Conservation (phyloP, 2,329 filamentous ascomycete genomes). For the Cercospora sp. region DNA sequence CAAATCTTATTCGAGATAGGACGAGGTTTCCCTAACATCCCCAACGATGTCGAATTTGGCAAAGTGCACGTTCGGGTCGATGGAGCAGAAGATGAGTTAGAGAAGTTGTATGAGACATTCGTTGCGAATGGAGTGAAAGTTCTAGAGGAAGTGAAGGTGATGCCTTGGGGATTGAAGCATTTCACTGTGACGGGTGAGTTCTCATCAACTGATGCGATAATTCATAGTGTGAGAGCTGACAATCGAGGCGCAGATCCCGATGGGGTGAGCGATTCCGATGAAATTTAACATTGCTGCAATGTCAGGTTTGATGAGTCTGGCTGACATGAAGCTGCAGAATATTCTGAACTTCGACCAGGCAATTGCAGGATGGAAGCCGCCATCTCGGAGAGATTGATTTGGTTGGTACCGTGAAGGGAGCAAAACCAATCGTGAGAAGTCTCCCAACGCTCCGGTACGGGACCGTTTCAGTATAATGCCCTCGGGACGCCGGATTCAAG, state of each 20-base stretch:
- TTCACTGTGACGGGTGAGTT: conserved; percentile 16
- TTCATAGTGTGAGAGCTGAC: not conserved
- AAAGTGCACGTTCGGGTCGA: conserved; percentile 19
- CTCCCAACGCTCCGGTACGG: not conserved
- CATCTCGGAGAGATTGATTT: not conserved
- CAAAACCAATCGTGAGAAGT: not conserved
- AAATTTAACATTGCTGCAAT: not conserved
- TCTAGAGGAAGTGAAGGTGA: conserved; percentile 3
- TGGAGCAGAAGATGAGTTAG: conserved; percentile 18
- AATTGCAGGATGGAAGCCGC: not conserved
- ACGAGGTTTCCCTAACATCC: conserved; percentile 15
- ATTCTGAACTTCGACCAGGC: conserved; percentile 8
- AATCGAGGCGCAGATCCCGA: conserved; percentile 1
- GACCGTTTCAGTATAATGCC: not conserved
- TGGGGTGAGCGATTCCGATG: not conserved
- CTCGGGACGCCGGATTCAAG: not conserved
- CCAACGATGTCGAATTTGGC: conserved; percentile 17
- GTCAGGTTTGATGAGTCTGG: not conserved
- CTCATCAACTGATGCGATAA: not conserved
- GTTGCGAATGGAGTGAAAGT: conserved; percentile 12
- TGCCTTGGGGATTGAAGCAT: conserved; percentile 20
- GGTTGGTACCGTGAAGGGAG: too few species aligned
- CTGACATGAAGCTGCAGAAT: conserved; percentile 12
- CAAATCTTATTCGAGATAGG: not conserved
- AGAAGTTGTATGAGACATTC: conserved; percentile 9